Evolutionary conservation across 179 eudicot species (phyloP).

Genomic region (Carnegiea gigantea): DNA sequence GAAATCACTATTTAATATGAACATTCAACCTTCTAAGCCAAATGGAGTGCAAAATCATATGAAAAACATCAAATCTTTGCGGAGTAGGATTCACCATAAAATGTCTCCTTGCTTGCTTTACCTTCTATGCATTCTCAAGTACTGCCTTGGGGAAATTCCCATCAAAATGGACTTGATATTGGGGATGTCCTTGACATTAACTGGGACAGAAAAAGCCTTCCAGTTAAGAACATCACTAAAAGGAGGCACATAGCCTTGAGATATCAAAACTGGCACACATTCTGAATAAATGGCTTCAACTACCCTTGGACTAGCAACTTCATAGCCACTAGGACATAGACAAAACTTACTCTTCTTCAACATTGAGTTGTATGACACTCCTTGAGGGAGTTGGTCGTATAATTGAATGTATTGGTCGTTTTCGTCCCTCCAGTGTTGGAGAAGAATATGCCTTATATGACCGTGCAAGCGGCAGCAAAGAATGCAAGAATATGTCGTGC

Average conservation of each 20-base stretch:
- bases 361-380: constrained; percentile 29
- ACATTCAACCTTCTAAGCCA: constrained; percentile 33
- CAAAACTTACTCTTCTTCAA: constrained; percentile 30
- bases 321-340: too few relatives aligned
- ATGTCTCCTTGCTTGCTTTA: constrained; percentile 38
- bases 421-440: constrained; percentile 42
- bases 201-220: too few relatives aligned
- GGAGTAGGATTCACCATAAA: constrained; percentile 35
- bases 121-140: constrained; percentile 33
- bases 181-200: constrained; percentile 11
- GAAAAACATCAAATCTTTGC: neutral
- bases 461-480: constrained; percentile 41
- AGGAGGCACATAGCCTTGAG: too few relatives aligned
- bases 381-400: constrained; percentile 32
- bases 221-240: too few relatives aligned
- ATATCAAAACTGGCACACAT: too few relatives aligned
- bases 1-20: neutral
- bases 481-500: constrained; percentile 38
- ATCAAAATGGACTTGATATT: constrained; percentile 29
- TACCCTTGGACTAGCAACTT: too few relatives aligned
- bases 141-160: constrained; percentile 28
- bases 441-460: constrained; percentile 29
- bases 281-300: too few relatives aligned
- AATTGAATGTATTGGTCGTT: constrained; percentile 34
- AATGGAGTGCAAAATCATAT: constrained; percentile 24